Evolutionary conservation across 2,329 filamentous ascomycete species (phyloP), one percentile per base, ranked within the genome.

Genomic region (Exophiala lecanii-corni): DNA sequence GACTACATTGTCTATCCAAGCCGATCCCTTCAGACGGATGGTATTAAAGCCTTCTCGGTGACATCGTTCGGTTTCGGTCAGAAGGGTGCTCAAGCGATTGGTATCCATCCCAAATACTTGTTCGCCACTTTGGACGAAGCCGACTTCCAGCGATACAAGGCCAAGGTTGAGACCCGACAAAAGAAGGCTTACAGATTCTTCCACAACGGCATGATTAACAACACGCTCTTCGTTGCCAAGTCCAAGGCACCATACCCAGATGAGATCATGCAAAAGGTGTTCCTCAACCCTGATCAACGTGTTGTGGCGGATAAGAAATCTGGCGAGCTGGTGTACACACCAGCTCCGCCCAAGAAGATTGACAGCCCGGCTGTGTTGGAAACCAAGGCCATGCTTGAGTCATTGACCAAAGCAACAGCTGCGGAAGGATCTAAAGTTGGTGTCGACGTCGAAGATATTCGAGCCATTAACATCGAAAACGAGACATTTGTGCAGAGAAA

Each of bases 1-100:
- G 92, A 98, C 65, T 86, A 95, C 71, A 94, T 98, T 56, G 87
- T 97, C 53, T 98, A 96, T 70, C 92, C 92, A 35, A 95, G 86
- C 70, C 86, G 86, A 59, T 86, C 81, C 66, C 89, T 98, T 57
- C 92, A 98, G 73, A 98, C 92, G 5, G 92, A 98, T 60, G 92
- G 92, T 52, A 77, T 98, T 75, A 98, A 97, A 73, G 94, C 92
- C 10, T 97, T 98, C 78, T 95, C 89, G 1, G 88, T 98, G 53
- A 98, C 94, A 5, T 98, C 94, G 0, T 98, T 98, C 66, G 92
- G 92, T 68, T 98, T 98, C 74, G 92, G 92, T 57, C 92, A 98
- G 69, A 98, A 98, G 80, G 92, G 92, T 62, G 87, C 92, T 18
- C 94, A 98, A 68, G 91, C 86, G 32, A 94, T 98, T 60, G 92